phyloP scores from a whole-genome alignment of 2,329 filamentous ascomycete genomes.

The Alternaria sp. region DNA sequence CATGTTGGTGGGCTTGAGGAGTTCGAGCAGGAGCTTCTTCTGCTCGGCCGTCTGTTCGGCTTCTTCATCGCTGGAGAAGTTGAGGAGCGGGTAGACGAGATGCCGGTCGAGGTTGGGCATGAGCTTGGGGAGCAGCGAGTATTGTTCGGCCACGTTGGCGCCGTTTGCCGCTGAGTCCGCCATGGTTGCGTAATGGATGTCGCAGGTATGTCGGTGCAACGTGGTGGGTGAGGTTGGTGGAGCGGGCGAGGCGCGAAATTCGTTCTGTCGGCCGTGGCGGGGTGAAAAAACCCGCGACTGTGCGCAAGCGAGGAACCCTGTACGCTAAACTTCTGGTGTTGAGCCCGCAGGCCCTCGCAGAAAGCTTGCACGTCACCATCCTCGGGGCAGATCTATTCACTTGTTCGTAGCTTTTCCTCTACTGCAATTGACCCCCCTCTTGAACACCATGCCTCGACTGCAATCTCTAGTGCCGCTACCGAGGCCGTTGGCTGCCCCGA shows the following conservation, averaged over 20 bases:
- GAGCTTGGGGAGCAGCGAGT: slow-evolving; percentile 86
- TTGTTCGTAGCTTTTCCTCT: background rate
- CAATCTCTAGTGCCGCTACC: slow-evolving; percentile 52
- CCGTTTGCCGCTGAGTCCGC: slow-evolving; percentile 46
- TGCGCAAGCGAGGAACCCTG: slow-evolving; percentile 48
- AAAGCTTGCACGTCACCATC: slow-evolving; percentile 15
- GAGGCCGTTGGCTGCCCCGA: slow-evolving; percentile 52
- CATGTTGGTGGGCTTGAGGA: slow-evolving; percentile 98
- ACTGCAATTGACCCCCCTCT: background rate
- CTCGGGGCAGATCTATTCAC: background rate
- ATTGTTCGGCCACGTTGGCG: slow-evolving; percentile 69
- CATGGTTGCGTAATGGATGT: slow-evolving; percentile 48
- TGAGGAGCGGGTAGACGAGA: slow-evolving; percentile 93
- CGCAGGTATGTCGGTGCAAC: slow-evolving; percentile 10
- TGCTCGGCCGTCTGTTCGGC: slow-evolving; percentile 78
- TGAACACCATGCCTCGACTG: slow-evolving; percentile 45
- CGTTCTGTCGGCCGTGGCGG: slow-evolving; percentile 24
- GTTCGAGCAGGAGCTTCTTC: slow-evolving; percentile 86
- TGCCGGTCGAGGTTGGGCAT: slow-evolving; percentile 94
- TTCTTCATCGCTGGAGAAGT: slow-evolving; percentile 85
- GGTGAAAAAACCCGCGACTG: slow-evolving; percentile 46
- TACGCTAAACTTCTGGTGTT: slow-evolving; percentile 51
- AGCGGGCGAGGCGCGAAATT: slow-evolving; percentile 25
- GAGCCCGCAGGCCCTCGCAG: slow-evolving; percentile 29
- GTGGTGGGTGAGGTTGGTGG: slow-evolving; percentile 20